Evolutionary conservation across 352 stramenopile species (phyloP), one percentile per base, ranked within the genome.

Genomic region (Albugo candida): DNA sequence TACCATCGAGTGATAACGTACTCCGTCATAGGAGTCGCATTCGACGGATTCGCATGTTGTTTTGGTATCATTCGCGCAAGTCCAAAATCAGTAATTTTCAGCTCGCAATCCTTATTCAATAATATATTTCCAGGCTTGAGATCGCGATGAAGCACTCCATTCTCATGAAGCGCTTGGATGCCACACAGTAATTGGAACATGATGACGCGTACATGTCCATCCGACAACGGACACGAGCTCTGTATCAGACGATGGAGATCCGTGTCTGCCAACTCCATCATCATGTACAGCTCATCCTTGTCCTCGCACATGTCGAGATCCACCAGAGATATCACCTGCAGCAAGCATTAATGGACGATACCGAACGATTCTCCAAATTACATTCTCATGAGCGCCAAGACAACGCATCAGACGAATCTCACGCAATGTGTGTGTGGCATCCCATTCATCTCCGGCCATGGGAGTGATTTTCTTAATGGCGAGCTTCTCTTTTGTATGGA

Each of bases 221-320:
- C 70, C 0, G 69, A 80, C 10, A 86, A 52, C n/a, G 70, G 72
- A 38, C 77, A 89, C 1, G 79, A 85, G 52, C 75, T 92, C 55
- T 93, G 80, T 45, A 95, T 92, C 20, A 95, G 66, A 0, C 78
- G 67, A 41, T 93, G 83, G 36, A 97, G 67, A 56, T 97, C 88
- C 14, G 80, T 96, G 59, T 97, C 89, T 3, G 92, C 80, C 19
- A 96, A 67, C 56, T 96, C 84, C 88, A 97, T 97, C 59, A 95
- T 91, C 64, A 97, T 95, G 61, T 96, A 97, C 24, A 97, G 64
- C 63, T 95, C 88, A 56, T 97, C 85, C 47, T 94, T 86, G 39
- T 79, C 64, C 45, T 95, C 79, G 51, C 85, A 93, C 60, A 92
- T 84, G 52, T 75, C 86, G 55, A 93, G 59, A 54, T 93, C 79